Percentiles rank a stretch among this genome's conserved stretches.
These are phyloP conservation scores for Podospora bellae-mahoneyi DNA, from an alignment of 495 filamentous ascomycete genomes.

Conservation along the genomic window DNA sequence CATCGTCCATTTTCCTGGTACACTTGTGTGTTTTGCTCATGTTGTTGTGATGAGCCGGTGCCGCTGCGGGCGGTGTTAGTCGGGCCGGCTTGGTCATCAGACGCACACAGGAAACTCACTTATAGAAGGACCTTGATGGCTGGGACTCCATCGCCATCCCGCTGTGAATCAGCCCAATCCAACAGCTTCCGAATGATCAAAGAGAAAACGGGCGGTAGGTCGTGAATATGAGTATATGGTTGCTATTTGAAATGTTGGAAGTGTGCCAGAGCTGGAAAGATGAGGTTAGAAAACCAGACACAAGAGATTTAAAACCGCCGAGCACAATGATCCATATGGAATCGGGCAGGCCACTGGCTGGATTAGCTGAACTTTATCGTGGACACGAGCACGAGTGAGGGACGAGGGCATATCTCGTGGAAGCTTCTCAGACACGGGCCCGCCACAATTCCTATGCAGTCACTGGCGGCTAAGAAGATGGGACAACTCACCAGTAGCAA, in stretches of 20 bases:
- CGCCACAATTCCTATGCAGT: no score
- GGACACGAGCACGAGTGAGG: neutral
- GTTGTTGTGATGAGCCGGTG: neutral
- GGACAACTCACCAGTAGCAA: neutral
- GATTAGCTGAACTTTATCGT: neutral
- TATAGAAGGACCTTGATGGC: neutral
- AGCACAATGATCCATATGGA: neutral
- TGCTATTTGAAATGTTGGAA: neutral
- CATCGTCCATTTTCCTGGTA: constrained; percentile 55
- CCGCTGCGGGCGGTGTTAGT: neutral
- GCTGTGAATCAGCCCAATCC: neutral
- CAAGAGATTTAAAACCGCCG: neutral
- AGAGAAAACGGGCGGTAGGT: neutral
- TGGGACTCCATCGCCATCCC: neutral
- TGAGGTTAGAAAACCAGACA: neutral
- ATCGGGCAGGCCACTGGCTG: neutral
- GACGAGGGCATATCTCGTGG: neutral
- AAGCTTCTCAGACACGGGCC: neutral
- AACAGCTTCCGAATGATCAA: neutral
- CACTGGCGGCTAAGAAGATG: no score
- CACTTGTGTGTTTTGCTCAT: constrained; percentile 9
- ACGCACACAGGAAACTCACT: neutral
- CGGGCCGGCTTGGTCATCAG: neutral
- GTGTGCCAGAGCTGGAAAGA: neutral
- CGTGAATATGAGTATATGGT: neutral